Base-by-base conservation (phyloP, 1,284 basidiomycete genomes). In the Takashimella koratensis region DNA sequence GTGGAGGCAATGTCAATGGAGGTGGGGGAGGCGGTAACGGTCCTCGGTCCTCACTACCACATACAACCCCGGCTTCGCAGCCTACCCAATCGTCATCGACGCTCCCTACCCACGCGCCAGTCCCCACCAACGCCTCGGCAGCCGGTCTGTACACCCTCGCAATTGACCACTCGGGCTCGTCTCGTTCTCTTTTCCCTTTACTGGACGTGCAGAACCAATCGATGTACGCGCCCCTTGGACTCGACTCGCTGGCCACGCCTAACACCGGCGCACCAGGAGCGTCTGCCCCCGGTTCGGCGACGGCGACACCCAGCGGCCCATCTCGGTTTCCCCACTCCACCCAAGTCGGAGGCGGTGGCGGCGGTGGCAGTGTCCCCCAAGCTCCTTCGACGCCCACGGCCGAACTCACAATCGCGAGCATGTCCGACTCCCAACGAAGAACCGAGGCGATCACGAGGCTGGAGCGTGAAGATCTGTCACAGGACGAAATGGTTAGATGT, bases 401-500 rank as follows among this genome's bases (percentile, higher is more conserved):
- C 30, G 30, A 36, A 16, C 16, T 36, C 10, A 36, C 30, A 36
- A 8, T 45, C 19, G 63, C 65, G 3, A 60, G 58, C 12, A 43
- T 65, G 25, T 52, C 54, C 16, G 68, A 71, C 43, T 52, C 64
- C 2, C 67, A 71, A 54, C 43, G 71, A 5, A 56, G 64, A 26
- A 71, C 68, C 4, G 59, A 70, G 42, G 71, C 70, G 4, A 59
- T 73, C 16, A 24, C 66, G 3, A 59, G 60, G 20, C 51, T 73
- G 3, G 50, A 52, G 11, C 53, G 58, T 30, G 65, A 68, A 24
- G 61, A 60, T 12, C 49, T 73, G 53, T 21, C 52, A 12, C 67
- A 71, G 51, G 68, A 70, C 19, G 68, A 71, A 50, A 24, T 70
- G 43, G 57, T 71, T 3, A 60, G 62, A 46, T 54, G 70, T 42